These are phyloP conservation scores for Rhamnella rubrinervis DNA, from an alignment of 331 rosid species.

Conservation along the genomic window DNA sequence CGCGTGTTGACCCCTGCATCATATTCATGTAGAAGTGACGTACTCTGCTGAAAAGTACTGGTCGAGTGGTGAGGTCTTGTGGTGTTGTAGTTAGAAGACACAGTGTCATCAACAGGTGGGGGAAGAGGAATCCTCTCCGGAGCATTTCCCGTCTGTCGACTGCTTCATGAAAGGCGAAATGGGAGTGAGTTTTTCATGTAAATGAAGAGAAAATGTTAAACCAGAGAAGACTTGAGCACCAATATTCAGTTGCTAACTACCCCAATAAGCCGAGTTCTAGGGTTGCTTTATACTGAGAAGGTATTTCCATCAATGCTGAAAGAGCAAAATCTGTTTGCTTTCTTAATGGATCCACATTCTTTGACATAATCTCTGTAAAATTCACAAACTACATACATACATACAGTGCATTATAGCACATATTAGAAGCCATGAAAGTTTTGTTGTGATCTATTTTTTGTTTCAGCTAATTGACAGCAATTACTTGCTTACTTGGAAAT, in stretches of 20 bases:
- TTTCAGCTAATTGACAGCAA: neutral
- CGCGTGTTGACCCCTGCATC: slow-evolving; percentile 35
- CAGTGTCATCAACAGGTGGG: slow-evolving; percentile 51
- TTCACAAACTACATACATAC: slow-evolving; percentile 75
- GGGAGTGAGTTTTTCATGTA: neutral
- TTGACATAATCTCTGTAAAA: slow-evolving; percentile 76
- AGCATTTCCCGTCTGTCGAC: slow-evolving; percentile 49
- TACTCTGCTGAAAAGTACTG: slow-evolving; percentile 53
- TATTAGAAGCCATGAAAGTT: neutral
- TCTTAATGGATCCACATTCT: slow-evolving; percentile 41
- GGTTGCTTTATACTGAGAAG: slow-evolving; percentile 90
- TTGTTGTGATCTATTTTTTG: no score
- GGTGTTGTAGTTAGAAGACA: slow-evolving; percentile 25
- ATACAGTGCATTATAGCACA: slow-evolving; percentile 14
- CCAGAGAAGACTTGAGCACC: neutral
- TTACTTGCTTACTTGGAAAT: slow-evolving; percentile 64
- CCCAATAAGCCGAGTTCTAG: slow-evolving; percentile 79
- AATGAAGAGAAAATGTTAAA: neutral
- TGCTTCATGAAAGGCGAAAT: slow-evolving; percentile 18
- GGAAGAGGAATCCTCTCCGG: slow-evolving; percentile 76
- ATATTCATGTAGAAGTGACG: slow-evolving; percentile 24
- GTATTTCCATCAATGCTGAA: slow-evolving; percentile 93
- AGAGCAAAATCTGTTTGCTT: slow-evolving; percentile 76
- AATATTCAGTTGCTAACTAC: slow-evolving; percentile 32
- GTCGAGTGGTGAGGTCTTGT: slow-evolving; percentile 32